A percentile compares a stretch with the other conserved stretches of the same genome.
Evolutionary conservation across 2,329 filamentous ascomycete genomes (phyloP).

Genomic region (Beauveria varroae): DNA sequence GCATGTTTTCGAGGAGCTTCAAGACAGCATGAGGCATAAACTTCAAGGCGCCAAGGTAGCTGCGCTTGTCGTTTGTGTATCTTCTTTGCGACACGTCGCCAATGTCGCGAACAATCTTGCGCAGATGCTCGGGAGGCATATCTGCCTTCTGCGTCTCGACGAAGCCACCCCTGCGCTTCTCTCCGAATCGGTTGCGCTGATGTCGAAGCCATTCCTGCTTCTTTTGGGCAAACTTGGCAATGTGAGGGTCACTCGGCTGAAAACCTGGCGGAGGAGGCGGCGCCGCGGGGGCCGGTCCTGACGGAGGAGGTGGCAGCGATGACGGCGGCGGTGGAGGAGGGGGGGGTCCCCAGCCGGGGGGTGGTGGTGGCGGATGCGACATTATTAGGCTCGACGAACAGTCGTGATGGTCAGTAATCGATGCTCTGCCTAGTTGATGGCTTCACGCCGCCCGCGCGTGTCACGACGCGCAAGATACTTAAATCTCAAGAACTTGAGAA

Average conservation of each 20-base stretch:
- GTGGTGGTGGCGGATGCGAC: slow-evolving; percentile 48
- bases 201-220: slow-evolving; percentile 96
- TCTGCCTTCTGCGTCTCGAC: slow-evolving; percentile 98
- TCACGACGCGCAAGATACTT: slow-evolving; percentile 22
- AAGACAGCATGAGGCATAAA: slow-evolving; percentile 99
- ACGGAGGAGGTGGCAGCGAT: slow-evolving; percentile 49
- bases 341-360: slow-evolving; percentile 54
- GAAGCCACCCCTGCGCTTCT: slow-evolving; percentile 94
- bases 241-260: slow-evolving; percentile 71
- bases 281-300: slow-evolving; percentile 51
- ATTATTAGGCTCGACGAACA: slow-evolving; percentile 30
- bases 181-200: slow-evolving; percentile 87
- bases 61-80: slow-evolving; percentile 96
- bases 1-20: slow-evolving; percentile 98
- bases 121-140: slow-evolving; percentile 95
- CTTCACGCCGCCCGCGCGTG: slow-evolving; percentile 29
- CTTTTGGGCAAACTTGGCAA: slow-evolving; percentile 95
- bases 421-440: slow-evolving; percentile 18
- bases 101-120: slow-evolving; percentile 97
- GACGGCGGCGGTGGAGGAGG: slow-evolving; percentile 48
- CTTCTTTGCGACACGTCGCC: slow-evolving; percentile 99
- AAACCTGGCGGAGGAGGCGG: slow-evolving; percentile 82
- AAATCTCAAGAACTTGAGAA: not conserved
- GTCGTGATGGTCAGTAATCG: slow-evolving; percentile 1
- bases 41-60: slow-evolving; percentile 93